Conservation (phyloP, 2,329 filamentous ascomycete genomes). For the Sporothrix pallida region DNA sequence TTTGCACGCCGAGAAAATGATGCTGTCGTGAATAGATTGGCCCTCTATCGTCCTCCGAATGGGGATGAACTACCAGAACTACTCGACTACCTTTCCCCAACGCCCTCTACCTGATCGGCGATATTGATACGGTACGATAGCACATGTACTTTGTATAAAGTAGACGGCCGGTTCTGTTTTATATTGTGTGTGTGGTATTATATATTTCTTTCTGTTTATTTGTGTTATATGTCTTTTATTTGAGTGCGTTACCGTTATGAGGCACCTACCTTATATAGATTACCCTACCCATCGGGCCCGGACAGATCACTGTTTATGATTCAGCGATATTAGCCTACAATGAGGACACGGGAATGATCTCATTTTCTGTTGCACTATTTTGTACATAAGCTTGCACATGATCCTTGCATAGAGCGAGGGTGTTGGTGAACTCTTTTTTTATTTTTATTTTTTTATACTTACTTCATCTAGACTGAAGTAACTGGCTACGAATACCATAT, state of each 20-base stretch:
- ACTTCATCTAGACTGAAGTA: no score
- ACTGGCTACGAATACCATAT: no score
- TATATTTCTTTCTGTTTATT: no score
- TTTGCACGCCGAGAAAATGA: not conserved
- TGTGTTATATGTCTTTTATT: no score
- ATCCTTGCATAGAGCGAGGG: no score
- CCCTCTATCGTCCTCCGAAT: not conserved
- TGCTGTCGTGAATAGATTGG: conserved; percentile 12
- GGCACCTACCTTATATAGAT: conserved; percentile 10
- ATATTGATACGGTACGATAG: conserved; percentile 1
- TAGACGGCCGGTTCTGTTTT: not conserved
- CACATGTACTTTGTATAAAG: conserved; percentile 3
- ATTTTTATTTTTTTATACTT: no score
- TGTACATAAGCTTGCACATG: not conserved
- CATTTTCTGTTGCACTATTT: not conserved
- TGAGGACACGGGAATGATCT: conserved; percentile 11
- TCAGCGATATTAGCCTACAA: conserved; percentile 10
- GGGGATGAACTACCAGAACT: not conserved
- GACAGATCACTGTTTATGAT: not conserved
- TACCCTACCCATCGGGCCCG: conserved; percentile 28
- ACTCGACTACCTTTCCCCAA: not conserved
- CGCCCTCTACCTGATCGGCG: conserved; percentile 12
- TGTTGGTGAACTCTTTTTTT: no score
- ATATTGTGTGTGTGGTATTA: not conserved
- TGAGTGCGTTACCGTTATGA: no score